Conservation (phyloP, 1,284 basidiomycete species). For the Bondarzewia mesenterica region DNA sequence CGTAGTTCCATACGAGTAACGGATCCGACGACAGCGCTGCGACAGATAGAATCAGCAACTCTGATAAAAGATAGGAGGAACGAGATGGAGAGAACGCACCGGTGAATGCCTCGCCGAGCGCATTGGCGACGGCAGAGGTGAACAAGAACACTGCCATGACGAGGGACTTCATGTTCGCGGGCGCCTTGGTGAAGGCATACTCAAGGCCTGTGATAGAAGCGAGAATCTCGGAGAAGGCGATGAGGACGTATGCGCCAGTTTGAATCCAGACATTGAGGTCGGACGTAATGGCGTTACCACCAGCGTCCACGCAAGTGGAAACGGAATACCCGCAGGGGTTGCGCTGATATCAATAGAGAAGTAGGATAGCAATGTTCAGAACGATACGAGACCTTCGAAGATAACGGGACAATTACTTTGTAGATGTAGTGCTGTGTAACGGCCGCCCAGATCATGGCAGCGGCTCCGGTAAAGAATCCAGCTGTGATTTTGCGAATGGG, state of each 20-base stretch:
- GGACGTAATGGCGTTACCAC: slow-evolving; percentile 33
- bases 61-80: not conserved
- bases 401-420: slow-evolving; percentile 26
- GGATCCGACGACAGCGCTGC: slow-evolving; percentile 37
- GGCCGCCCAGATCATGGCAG: slow-evolving; percentile 58
- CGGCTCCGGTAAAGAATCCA: slow-evolving; percentile 62
- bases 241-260: slow-evolving; percentile 57
- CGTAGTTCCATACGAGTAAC: slow-evolving; percentile 46
- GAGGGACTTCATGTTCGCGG: slow-evolving; percentile 74
- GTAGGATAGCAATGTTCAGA: too few species aligned
- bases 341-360: slow-evolving; percentile 24
- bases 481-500: slow-evolving; percentile 68
- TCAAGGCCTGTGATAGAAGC: slow-evolving; percentile 82
- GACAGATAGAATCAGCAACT: not conserved
- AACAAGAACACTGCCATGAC: slow-evolving; percentile 74
- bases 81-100: slow-evolving; percentile 6
- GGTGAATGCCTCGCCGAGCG: slow-evolving; percentile 61
- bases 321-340: slow-evolving; percentile 60
- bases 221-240: slow-evolving; percentile 74
- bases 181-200: slow-evolving; percentile 86
- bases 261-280: slow-evolving; percentile 76
- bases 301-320: slow-evolving; percentile 40
- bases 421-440: slow-evolving; percentile 76
- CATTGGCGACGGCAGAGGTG: slow-evolving; percentile 54
- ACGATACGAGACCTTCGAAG: not conserved